Conservation (phyloP, 352 stramenopile species). For the Phytophthora europaea region DNA sequence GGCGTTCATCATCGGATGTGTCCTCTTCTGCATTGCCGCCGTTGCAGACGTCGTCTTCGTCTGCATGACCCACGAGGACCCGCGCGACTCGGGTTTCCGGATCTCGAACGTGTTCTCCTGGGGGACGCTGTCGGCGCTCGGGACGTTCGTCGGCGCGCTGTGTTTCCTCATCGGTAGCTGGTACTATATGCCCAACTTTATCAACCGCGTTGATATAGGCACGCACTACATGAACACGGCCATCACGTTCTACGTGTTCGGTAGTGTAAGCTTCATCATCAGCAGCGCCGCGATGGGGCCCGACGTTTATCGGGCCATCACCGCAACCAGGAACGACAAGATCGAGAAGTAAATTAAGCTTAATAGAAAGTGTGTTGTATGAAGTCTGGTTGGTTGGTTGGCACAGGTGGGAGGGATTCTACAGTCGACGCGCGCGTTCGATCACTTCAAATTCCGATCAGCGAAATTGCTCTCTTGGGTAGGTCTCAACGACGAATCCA, state of each 20-base stretch:
- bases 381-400: neutral
- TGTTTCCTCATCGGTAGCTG: slow-evolving; percentile 76
- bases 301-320: slow-evolving; percentile 50
- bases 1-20: slow-evolving; percentile 70
- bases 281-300: slow-evolving; percentile 57
- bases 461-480: no score
- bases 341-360: slow-evolving; percentile 11
- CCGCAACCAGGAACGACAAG: slow-evolving; percentile 17
- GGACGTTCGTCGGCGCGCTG: slow-evolving; percentile 65
- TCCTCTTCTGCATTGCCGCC: slow-evolving; percentile 65
- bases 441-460: no score
- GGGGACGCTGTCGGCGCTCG: slow-evolving; percentile 47
- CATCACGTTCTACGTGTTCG: slow-evolving; percentile 74
- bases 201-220: slow-evolving; percentile 56
- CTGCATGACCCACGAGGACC: slow-evolving; percentile 56
- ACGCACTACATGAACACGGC: slow-evolving; percentile 71
- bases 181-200: slow-evolving; percentile 79
- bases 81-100: slow-evolving; percentile 41
- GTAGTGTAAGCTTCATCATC: slow-evolving; percentile 77
- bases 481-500: no score
- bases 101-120: slow-evolving; percentile 63
- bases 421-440: no score
- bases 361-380: neutral
- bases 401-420: no score
- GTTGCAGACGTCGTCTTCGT: slow-evolving; percentile 71